phyloP scores from a whole-genome alignment of 1,284 basidiomycete species.

The Cutaneotrichosporon cavernicola region DNA sequence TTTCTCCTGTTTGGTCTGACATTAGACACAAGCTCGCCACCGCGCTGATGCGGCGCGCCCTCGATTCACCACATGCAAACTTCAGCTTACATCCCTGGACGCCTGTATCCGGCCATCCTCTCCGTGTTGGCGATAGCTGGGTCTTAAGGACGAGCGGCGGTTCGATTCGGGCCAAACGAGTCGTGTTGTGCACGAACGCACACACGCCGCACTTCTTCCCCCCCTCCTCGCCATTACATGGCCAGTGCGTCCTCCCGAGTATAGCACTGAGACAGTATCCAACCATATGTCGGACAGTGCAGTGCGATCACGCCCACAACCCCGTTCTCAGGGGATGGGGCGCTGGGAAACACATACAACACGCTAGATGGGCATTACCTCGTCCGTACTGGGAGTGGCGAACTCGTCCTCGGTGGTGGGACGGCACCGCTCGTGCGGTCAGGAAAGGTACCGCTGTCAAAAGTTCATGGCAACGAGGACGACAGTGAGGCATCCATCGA shows the following conservation, averaged over 20 bases:
- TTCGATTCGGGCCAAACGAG: conserved; percentile 22
- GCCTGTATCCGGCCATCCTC: conserved; percentile 24
- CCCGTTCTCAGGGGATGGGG: conserved; percentile 24
- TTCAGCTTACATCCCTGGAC: conserved; percentile 33
- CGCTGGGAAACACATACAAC: conserved; percentile 32
- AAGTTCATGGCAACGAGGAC: conserved; percentile 21
- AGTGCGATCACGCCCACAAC: conserved; percentile 35
- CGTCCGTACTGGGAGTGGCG: conserved; percentile 20
- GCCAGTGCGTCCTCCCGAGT: conserved; percentile 7
- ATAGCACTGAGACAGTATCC: conserved; percentile 23
- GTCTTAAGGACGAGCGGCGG: conserved; percentile 27
- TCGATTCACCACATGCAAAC: conserved; percentile 19
- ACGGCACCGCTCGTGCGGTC: conserved; percentile 14
- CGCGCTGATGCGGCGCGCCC: conserved; percentile 27
- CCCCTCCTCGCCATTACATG: conserved; percentile 11
- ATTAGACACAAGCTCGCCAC: conserved; percentile 36
- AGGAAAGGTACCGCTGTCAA: conserved; percentile 17
- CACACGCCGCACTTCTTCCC: conserved; percentile 35
- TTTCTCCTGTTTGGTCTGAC: background rate
- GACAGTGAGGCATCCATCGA: conserved; percentile 26
- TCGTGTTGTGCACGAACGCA: conserved; percentile 39
- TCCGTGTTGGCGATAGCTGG: conserved; percentile 14
- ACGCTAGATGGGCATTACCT: conserved; percentile 30
- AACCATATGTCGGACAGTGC: conserved; percentile 28
- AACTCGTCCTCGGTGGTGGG: conserved; percentile 30